These are phyloP conservation scores for Nakazawaea ambrosiae DNA, from an alignment of 805 yeast species.

Conservation along the genomic window DNA sequence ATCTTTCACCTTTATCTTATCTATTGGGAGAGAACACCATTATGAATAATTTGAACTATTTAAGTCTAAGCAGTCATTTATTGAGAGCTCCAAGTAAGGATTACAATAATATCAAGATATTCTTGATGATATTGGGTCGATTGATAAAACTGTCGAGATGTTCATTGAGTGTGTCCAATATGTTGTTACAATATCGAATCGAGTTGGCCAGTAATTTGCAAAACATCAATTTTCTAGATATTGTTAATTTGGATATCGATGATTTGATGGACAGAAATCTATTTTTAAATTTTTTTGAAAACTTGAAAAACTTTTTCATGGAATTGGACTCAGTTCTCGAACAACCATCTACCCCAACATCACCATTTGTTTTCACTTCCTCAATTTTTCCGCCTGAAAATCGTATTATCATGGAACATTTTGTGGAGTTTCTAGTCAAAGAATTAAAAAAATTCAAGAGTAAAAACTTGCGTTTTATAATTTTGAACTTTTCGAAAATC, in stretches of 20 bases:
- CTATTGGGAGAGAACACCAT: conserved; percentile 4
- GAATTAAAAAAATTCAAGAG: conserved; percentile 5
- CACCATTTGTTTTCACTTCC: background rate
- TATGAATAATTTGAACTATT: conserved; percentile 4
- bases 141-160: conserved; percentile 6
- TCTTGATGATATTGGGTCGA: background rate
- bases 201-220: conserved; percentile 1
- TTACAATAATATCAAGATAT: background rate
- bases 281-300: conserved; percentile 3
- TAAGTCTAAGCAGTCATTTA: background rate
- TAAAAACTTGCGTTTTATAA: background rate
- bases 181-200: background rate
- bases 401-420: conserved; percentile 1
- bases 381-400: background rate
- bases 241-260: conserved; percentile 9
- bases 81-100: background rate
- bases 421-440: conserved; percentile 3
- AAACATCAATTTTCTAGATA: background rate
- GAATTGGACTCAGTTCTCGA: no score
- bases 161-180: conserved; percentile 8
- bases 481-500: conserved; percentile 5
- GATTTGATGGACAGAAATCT: conserved; percentile 1
- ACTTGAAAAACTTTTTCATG: conserved; percentile 5
- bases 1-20: conserved; percentile 8
- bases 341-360: no score